phyloP scores from a whole-genome alignment of 345 rosid species.

The Laguncularia racemosa region DNA sequence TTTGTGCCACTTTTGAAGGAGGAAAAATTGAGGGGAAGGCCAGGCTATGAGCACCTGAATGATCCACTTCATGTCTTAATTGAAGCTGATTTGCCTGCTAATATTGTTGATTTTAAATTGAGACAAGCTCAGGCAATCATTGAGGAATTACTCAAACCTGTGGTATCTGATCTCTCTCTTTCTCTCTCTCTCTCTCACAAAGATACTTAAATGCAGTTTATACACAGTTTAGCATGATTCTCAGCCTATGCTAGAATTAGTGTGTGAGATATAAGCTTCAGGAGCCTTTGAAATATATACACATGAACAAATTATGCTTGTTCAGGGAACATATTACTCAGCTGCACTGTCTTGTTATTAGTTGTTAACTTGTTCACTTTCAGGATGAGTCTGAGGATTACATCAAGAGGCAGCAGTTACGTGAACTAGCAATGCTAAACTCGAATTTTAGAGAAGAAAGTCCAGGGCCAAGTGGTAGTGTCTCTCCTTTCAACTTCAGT shows the following conservation, averaged over 20 bases:
- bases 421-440: conserved; percentile 83
- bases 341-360: background rate
- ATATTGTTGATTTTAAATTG: conserved; percentile 45
- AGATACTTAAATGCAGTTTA: no score
- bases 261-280: no score
- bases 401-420: conserved; percentile 93
- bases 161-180: conserved; percentile 35
- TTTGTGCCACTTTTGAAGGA: conserved; percentile 30
- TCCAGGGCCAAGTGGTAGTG: conserved; percentile 92
- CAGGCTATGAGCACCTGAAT: conserved; percentile 67
- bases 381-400: conserved; percentile 97
- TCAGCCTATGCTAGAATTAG: no score
- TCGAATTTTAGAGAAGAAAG: conserved; percentile 93
- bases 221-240: no score
- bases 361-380: conserved; percentile 1
- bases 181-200: no score
- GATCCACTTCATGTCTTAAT: conserved; percentile 70
- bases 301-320: no score
- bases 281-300: no score
- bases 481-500: conserved; percentile 91
- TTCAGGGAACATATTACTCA: background rate
- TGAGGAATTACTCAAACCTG: conserved; percentile 87
- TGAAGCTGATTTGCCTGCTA: conserved; percentile 67
- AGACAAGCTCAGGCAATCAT: conserved; percentile 76
- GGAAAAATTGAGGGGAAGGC: conserved; percentile 66